A percentile compares a stretch with the other conserved stretches of the same genome.
These are phyloP conservation scores for Tuber aestivum DNA, from an alignment of 495 filamentous ascomycete genomes.

Conservation along the genomic window DNA sequence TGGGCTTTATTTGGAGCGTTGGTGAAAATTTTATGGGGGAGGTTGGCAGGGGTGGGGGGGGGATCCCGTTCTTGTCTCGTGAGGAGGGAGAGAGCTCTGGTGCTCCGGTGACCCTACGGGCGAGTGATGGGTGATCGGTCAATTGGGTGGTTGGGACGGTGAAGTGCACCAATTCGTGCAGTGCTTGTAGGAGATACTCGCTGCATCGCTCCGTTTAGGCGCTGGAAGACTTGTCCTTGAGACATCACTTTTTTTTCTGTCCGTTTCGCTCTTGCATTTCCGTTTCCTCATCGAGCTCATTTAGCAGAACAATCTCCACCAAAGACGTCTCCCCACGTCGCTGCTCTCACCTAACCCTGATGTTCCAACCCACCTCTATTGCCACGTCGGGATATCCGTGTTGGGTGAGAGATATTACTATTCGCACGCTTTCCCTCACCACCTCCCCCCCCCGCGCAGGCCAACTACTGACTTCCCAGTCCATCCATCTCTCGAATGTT, in stretches of 20 bases:
- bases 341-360: background rate
- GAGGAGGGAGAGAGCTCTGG: background rate
- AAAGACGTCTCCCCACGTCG: conserved; percentile 2
- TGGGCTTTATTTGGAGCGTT: conserved; percentile 1
- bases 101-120: background rate
- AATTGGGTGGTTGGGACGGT: background rate
- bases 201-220: background rate
- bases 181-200: background rate
- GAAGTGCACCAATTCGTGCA: background rate
- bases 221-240: background rate
- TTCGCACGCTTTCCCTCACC: background rate
- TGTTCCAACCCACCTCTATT: background rate
- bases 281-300: background rate
- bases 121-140: background rate
- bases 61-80: background rate
- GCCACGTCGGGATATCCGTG: background rate
- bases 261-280: conserved; percentile 1
- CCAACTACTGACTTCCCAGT: background rate
- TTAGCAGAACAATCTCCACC: background rate
- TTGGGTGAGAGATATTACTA: background rate
- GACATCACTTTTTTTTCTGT: conserved; percentile 3
- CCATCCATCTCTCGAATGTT: background rate
- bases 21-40: conserved; percentile 4
- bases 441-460: background rate
- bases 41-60: background rate